phyloP scores from a whole-genome alignment of 202 grass and related monocot species.

The Musa balbisiana region DNA sequence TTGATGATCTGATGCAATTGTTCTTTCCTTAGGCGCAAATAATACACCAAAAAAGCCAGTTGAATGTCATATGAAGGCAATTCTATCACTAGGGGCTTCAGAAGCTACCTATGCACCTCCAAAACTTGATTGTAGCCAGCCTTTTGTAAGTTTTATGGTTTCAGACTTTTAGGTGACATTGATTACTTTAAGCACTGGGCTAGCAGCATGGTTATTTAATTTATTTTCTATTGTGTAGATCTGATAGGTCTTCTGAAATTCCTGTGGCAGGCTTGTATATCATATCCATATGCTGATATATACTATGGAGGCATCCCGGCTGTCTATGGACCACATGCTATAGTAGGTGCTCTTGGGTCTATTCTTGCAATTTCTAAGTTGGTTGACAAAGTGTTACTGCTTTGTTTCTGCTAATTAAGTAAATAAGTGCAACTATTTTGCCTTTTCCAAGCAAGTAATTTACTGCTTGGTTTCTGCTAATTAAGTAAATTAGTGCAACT shows the following conservation, averaged over 20 bases:
- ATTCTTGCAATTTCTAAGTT: background rate
- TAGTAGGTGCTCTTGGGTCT: background rate
- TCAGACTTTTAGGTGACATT: background rate
- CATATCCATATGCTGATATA: slow-evolving; percentile 24
- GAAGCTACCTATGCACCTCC: slow-evolving; percentile 39
- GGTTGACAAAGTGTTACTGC: background rate
- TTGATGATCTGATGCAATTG: background rate
- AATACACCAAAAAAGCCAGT: slow-evolving; percentile 42
- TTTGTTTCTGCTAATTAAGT: background rate
- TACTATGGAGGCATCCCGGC: slow-evolving; percentile 17
- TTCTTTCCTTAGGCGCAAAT: background rate
- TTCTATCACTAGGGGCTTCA: slow-evolving; percentile 51
- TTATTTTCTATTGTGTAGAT: background rate
- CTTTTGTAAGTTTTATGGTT: slow-evolving; percentile 46
- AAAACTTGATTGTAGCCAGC: slow-evolving; percentile 52
- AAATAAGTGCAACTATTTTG: background rate
- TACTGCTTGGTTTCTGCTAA: background rate
- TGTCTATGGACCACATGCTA: slow-evolving; percentile 19
- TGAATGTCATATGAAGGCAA: slow-evolving; percentile 61
- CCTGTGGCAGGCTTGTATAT: slow-evolving; percentile 9
- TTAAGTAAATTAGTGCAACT: too few species aligned
- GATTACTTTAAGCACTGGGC: background rate
- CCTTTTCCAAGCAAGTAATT: background rate
- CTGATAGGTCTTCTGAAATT: background rate
- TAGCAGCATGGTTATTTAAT: background rate